Base-by-base conservation (phyloP, 495 filamentous ascomycete species). In the Glutinoglossum americanum region DNA sequence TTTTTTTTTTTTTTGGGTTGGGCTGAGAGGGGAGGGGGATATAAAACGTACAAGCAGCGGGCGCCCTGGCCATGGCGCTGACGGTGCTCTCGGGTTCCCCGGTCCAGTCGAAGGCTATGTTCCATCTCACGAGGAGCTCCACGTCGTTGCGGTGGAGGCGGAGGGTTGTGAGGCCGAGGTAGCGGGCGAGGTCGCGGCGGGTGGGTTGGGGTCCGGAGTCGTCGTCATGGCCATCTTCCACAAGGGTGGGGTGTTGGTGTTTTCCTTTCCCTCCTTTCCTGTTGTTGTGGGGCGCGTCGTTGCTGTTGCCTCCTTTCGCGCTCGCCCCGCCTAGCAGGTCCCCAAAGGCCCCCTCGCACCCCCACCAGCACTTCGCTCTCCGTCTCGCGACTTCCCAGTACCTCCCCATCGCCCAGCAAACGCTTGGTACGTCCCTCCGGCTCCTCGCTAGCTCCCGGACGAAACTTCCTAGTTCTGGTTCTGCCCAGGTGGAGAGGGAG, bases 101-200 rank as follows among this genome's bases (percentile, higher is more conserved):
- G 0, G 76, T 78, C 78, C 78, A 81, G 62, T 81, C 78, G 65
- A 83, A 80, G 13, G 66, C 63, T 41, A 81, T 76, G 32, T 62
- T 64, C 80, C 80, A 83, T 10, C 9, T 26, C 15, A 69, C 41
- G 33, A 63, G 58, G 15, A 69, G 45, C 28, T 64, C 9, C 10
- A 64, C 61, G 44, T 63, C 56, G 13, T 61, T 26, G 64, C 68
- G 15, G 6, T 30, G 54, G 37, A 60, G 37, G 13, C 9, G 15
- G 33, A 60, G 58, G 1, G 25, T 60, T 11, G 54, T 17, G 9
- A 23, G 28, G 3, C 58, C 58, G 0, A 60, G 57, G 33, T 45
- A 25, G 8, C 26, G 19, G 1, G 28, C 10, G 19, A 59, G 57
- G 23, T 33, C 47, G 48, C 47, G 47, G 47, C 47, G 49, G 10